A percentile compares a stretch with the other conserved stretches of the same genome.
These are phyloP conservation scores for Tetrapisispora iriomotensis DNA, from an alignment of 805 yeast species.

Conservation along the genomic window DNA sequence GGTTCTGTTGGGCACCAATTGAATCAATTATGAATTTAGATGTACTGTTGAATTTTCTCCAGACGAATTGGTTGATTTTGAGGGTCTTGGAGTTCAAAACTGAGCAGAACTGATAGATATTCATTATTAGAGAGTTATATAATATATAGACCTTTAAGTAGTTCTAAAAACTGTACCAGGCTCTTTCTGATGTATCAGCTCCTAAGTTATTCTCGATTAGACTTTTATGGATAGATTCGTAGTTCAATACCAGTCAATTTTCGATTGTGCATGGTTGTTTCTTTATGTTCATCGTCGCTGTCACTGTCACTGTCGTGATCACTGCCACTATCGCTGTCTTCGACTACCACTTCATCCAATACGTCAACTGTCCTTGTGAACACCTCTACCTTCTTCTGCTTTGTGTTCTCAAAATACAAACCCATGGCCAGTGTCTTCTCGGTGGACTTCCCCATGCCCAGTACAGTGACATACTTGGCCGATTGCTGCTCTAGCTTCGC, in stretches of 20 bases:
- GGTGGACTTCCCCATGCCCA: constrained; percentile 72
- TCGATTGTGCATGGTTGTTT: constrained; percentile 29
- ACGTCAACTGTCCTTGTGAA: constrained; percentile 58
- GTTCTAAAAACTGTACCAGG: too few species aligned
- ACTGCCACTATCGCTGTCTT: background rate
- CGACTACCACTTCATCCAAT: constrained; percentile 39
- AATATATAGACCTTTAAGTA: too few species aligned
- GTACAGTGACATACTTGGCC: constrained; percentile 40
- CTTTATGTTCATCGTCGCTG: constrained; percentile 27
- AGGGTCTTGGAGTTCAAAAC: too few species aligned
- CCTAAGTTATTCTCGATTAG: too few species aligned
- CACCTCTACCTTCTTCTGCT: constrained; percentile 45
- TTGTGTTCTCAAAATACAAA: constrained; percentile 43
- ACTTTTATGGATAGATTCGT: constrained; percentile 28
- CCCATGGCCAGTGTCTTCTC: constrained; percentile 56
- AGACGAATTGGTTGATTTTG: too few species aligned
- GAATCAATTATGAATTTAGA: too few species aligned
- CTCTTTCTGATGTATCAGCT: too few species aligned
- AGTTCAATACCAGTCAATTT: constrained; percentile 36
- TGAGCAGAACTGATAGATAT: too few species aligned
- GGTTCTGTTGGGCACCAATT: too few species aligned
- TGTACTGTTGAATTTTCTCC: too few species aligned
- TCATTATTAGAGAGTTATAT: too few species aligned
- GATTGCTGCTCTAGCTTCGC: constrained; percentile 36
- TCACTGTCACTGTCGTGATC: constrained; percentile 7